Evolutionary conservation across 1,284 basidiomycete genomes (phyloP).

Genomic region (Microbotryum silenes-acaulis): DNA sequence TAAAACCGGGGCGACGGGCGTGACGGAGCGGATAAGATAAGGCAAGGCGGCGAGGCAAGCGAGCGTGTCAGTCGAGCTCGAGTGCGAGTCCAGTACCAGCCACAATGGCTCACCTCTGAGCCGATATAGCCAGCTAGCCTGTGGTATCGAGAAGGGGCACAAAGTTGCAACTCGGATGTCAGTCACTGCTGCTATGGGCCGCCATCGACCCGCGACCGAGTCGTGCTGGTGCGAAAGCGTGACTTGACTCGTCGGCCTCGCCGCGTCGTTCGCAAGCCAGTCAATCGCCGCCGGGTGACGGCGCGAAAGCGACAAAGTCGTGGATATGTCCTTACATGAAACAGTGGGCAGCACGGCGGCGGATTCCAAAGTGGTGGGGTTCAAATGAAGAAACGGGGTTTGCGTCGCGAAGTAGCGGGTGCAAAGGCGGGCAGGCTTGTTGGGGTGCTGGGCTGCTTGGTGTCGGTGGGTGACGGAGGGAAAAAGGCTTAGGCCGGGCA

Average conservation of each 20-base stretch:
- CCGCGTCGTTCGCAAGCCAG: background rate
- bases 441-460: too few species aligned
- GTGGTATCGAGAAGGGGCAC: background rate
- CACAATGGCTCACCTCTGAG: background rate
- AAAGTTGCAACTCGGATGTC: background rate
- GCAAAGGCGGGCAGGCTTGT: too few species aligned
- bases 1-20: background rate
- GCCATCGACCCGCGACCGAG: too few species aligned
- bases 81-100: background rate
- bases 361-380: too few species aligned
- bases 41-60: background rate
- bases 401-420: too few species aligned
- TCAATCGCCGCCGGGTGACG: background rate
- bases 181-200: background rate
- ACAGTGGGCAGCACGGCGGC: too few species aligned
- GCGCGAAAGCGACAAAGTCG: background rate
- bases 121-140: conserved; percentile 1
- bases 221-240: too few species aligned
- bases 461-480: too few species aligned
- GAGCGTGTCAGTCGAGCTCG: background rate
- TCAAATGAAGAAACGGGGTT: too few species aligned
- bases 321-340: too few species aligned
- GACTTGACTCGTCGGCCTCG: too few species aligned
- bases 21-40: background rate
- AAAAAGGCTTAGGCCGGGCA: too few species aligned